phyloP scores from a whole-genome alignment of 345 rosid genomes.

The Dipteronia sinensis region DNA sequence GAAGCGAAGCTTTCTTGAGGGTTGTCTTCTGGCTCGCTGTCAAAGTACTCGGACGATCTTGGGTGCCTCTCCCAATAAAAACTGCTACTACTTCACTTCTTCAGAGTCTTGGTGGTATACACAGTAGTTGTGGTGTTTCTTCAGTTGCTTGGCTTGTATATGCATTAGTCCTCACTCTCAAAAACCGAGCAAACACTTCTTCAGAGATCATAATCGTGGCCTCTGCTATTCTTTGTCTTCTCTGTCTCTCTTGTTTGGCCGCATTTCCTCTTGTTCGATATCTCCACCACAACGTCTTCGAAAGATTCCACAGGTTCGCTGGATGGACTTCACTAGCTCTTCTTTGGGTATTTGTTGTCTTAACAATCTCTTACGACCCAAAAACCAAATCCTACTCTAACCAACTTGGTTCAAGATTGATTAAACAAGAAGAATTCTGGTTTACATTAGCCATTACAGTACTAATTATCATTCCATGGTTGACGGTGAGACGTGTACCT shows the following conservation, averaged over 20 bases:
- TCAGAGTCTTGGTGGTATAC: constrained; percentile 79
- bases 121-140: constrained; percentile 76
- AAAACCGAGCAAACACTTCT: constrained; percentile 51
- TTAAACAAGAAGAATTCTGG: constrained; percentile 75
- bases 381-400: constrained; percentile 50
- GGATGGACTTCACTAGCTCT: constrained; percentile 78
- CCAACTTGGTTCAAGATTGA: constrained; percentile 43
- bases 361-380: constrained; percentile 64
- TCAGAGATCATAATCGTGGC: constrained; percentile 62
- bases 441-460: constrained; percentile 60
- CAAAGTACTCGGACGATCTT: constrained; percentile 51
- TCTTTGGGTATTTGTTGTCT: constrained; percentile 65
- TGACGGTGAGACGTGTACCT: constrained; percentile 67
- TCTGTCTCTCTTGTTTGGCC: constrained; percentile 54
- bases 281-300: constrained; percentile 78
- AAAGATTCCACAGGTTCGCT: constrained; percentile 67
- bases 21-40: constrained; percentile 64
- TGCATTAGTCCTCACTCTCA: constrained; percentile 60
- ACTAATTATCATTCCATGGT: constrained; percentile 68
- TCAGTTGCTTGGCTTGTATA: constrained; percentile 74
- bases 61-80: constrained; percentile 58
- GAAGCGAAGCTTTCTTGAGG: constrained; percentile 76
- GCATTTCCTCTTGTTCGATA: constrained; percentile 86
- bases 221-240: constrained; percentile 56
- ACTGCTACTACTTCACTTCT: constrained; percentile 68